Conservation (phyloP, 257 asterid genomes). For the Datura wrightii region DNA sequence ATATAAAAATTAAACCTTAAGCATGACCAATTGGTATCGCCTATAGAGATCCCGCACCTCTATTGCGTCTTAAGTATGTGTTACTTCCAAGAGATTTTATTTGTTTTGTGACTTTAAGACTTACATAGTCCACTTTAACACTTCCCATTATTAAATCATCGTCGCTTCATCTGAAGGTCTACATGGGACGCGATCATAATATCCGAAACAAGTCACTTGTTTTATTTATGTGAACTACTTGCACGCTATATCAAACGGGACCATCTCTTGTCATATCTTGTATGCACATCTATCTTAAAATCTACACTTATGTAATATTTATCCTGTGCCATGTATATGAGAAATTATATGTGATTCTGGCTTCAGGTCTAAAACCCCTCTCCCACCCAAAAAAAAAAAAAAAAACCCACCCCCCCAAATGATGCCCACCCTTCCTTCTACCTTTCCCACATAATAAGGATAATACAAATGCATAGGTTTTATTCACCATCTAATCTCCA, state of each 20-base stretch:
- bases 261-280: not conserved
- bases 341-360: not conserved
- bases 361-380: not conserved
- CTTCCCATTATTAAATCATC: not conserved
- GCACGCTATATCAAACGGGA: not conserved
- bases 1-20: not conserved
- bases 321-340: not conserved
- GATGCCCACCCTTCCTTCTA: not conserved
- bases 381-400: no score
- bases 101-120: not conserved
- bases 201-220: not conserved
- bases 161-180: not conserved
- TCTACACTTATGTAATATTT: not conserved
- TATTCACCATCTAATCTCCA: not conserved
- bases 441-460: not conserved
- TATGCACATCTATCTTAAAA: constrained; percentile 3
- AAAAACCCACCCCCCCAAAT: not conserved
- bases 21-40: not conserved
- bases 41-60: not conserved
- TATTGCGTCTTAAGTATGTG: not conserved
- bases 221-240: not conserved
- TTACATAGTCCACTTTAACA: not conserved
- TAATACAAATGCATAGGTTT: not conserved
- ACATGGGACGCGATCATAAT: not conserved
- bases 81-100: not conserved